Evolutionary conservation across 768 basidiomycete genomes (phyloP).

Genomic region (Gyrodon lividus): DNA sequence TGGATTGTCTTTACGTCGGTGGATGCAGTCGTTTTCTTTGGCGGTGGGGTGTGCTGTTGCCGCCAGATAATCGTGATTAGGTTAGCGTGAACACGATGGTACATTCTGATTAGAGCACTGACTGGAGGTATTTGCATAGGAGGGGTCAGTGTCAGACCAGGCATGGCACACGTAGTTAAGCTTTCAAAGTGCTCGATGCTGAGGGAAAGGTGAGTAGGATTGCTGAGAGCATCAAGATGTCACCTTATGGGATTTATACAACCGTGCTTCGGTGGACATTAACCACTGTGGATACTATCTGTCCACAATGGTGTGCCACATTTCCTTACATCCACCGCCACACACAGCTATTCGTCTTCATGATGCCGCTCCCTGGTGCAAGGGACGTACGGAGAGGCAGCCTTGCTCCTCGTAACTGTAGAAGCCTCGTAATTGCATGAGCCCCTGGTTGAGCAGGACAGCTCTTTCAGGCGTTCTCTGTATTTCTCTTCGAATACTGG

Average conservation of each 20-base stretch:
- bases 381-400: background rate
- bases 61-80: background rate
- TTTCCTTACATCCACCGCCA: constrained; percentile 4
- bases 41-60: constrained; percentile 7
- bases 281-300: constrained; percentile 10
- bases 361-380: background rate
- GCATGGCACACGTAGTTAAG: constrained; percentile 9
- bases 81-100: background rate
- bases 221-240: background rate
- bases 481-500: background rate
- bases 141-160: background rate
- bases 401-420: background rate
- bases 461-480: constrained; percentile 11
- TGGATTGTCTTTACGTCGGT: background rate
- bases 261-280: constrained; percentile 5
- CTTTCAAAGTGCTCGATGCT: background rate
- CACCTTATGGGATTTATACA: constrained; percentile 12
- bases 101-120: background rate
- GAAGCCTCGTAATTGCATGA: background rate
- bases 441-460: background rate
- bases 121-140: constrained; percentile 9
- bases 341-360: background rate
- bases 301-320: constrained; percentile 7
- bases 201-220: background rate
- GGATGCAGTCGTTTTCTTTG: background rate